Percentiles rank a stretch among this genome's conserved stretches.
Conservation (phyloP, 768 basidiomycete species). For the Mycena metata region DNA sequence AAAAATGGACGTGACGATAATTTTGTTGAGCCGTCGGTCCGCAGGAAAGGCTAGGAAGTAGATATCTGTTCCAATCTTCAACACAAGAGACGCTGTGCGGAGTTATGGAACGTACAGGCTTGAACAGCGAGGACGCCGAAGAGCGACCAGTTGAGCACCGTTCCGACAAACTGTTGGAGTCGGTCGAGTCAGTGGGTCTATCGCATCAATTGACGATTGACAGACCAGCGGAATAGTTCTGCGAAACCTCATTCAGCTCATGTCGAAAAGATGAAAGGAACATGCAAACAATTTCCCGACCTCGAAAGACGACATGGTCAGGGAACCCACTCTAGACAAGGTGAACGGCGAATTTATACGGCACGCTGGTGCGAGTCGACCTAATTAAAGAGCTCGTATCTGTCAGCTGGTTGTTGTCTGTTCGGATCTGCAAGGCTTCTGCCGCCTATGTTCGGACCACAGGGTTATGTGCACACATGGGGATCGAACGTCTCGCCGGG, state of each 20-base stretch:
- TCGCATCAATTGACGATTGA: background rate
- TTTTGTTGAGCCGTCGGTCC: background rate
- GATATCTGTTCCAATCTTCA: background rate
- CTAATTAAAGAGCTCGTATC: too few relatives aligned
- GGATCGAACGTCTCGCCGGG: too few relatives aligned
- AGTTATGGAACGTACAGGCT: constrained; percentile 16
- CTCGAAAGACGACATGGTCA: background rate
- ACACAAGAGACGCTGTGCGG: too few relatives aligned
- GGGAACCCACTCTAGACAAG: too few relatives aligned
- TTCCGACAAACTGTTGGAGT: constrained; percentile 18
- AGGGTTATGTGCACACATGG: too few relatives aligned
- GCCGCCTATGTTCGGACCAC: too few relatives aligned
- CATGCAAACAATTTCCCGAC: constrained; percentile 8
- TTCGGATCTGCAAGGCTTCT: too few relatives aligned
- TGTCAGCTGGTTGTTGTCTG: too few relatives aligned
- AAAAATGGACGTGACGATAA: background rate
- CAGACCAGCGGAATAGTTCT: constrained; percentile 20
- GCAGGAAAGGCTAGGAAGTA: constrained; percentile 14
- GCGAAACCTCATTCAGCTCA: too few relatives aligned
- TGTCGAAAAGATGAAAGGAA: too few relatives aligned
- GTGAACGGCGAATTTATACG: too few relatives aligned
- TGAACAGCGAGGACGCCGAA: constrained; percentile 22
- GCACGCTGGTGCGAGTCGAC: too few relatives aligned
- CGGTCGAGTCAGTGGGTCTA: background rate
- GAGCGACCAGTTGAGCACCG: constrained; percentile 24